Conservation (phyloP, 768 basidiomycete genomes). For the Trametes meyenii region DNA sequence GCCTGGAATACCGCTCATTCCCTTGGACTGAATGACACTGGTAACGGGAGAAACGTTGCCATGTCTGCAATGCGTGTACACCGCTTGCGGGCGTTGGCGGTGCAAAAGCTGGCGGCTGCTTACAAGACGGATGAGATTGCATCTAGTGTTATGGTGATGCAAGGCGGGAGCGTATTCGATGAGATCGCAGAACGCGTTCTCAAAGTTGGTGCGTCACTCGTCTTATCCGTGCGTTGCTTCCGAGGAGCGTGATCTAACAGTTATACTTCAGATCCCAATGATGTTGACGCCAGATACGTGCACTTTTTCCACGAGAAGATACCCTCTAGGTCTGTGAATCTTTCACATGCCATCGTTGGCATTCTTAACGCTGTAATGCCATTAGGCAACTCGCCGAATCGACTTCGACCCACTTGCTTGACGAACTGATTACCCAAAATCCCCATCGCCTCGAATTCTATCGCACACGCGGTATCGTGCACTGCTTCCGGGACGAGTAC, state of each 20-base stretch:
- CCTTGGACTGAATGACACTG: conserved; percentile 61
- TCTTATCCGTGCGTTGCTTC: too few relatives aligned
- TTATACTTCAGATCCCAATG: conserved; percentile 60
- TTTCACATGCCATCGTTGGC: conserved; percentile 5
- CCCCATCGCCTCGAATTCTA: conserved; percentile 85
- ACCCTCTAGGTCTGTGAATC: conserved; percentile 82
- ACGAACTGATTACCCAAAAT: conserved; percentile 71
- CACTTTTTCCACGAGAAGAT: conserved; percentile 97
- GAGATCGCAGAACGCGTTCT: conserved; percentile 90
- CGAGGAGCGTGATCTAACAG: not conserved
- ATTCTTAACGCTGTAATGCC: conserved; percentile 27
- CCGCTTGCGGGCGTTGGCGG: conserved; percentile 76
- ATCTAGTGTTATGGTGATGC: conserved; percentile 94
- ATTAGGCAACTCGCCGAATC: conserved; percentile 83
- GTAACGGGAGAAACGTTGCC: conserved; percentile 69
- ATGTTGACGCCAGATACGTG: conserved; percentile 83
- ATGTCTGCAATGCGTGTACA: conserved; percentile 89
- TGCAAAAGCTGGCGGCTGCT: conserved; percentile 84
- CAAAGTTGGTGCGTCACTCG: conserved; percentile 52
- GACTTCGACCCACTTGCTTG: conserved; percentile 75
- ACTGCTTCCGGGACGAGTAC: conserved; percentile 87
- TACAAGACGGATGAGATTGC: conserved; percentile 91
- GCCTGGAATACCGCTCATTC: conserved; percentile 68
- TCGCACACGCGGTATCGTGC: conserved; percentile 88
- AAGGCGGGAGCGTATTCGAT: conserved; percentile 89